Percentiles rank a stretch among this genome's conserved stretches.
phyloP scores from a whole-genome alignment of 2,329 filamentous ascomycete genomes.

The Stachybotrys echinatus region DNA sequence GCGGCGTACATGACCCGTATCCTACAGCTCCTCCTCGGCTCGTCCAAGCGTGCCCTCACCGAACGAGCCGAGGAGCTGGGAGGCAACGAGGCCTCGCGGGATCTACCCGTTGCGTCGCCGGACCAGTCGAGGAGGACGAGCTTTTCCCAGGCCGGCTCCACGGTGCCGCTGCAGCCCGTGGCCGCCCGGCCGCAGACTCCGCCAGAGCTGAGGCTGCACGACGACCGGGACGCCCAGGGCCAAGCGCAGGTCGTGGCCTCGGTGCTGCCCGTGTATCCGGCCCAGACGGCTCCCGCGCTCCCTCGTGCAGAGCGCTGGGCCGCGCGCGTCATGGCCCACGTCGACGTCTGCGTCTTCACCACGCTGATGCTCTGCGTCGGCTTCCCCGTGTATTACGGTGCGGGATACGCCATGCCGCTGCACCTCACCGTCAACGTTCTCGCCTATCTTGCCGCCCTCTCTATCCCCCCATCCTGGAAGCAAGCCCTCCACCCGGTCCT shows the following conservation, averaged over 20 bases:
- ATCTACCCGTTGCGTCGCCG: constrained; percentile 34
- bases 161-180: constrained; percentile 11
- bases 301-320: constrained; percentile 47
- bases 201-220: constrained; percentile 19
- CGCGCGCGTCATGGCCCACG: constrained; percentile 33
- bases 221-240: constrained; percentile 14
- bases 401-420: constrained; percentile 45
- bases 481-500: constrained; percentile 54
- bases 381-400: constrained; percentile 48
- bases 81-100: constrained; percentile 22
- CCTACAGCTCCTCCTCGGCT: constrained; percentile 45
- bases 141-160: constrained; percentile 17
- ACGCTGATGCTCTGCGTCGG: constrained; percentile 44
- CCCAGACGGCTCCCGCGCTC: constrained; percentile 35
- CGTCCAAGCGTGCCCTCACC: constrained; percentile 45
- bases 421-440: constrained; percentile 44
- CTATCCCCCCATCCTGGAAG: constrained; percentile 41
- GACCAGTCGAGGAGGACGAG: too few relatives aligned
- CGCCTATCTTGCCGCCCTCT: constrained; percentile 43
- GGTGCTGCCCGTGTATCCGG: constrained; percentile 14
- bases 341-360: constrained; percentile 41
- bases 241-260: constrained; percentile 1
- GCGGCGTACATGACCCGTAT: constrained; percentile 50
- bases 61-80: constrained; percentile 45
- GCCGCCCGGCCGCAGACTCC: constrained; percentile 18